Evolutionary conservation across 2,329 filamentous ascomycete genomes (phyloP).

Genomic region (Fusarium dimerum): DNA sequence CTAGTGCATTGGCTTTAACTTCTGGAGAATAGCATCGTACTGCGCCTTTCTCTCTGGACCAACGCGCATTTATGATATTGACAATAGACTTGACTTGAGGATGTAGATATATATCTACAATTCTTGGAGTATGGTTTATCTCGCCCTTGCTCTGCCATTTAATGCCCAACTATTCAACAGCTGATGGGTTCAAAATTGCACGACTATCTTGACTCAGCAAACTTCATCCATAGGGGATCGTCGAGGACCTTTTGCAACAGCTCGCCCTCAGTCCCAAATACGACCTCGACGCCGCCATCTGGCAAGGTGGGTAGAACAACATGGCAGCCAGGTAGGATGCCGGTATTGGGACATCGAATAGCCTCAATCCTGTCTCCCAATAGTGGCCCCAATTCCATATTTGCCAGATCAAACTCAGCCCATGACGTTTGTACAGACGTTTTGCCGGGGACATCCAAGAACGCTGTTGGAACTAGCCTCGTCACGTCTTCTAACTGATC

Average conservation of each 20-base stretch:
- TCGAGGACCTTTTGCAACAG: slow-evolving; percentile 5
- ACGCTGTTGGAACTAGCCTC: slow-evolving; percentile 9
- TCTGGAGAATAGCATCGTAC: too few relatives aligned
- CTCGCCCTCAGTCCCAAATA: slow-evolving; percentile 8
- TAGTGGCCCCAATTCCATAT: slow-evolving; percentile 7
- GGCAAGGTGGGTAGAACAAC: slow-evolving; percentile 7
- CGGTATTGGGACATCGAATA: slow-evolving; percentile 8
- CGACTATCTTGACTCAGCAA: slow-evolving; percentile 5
- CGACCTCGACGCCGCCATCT: slow-evolving; percentile 12
- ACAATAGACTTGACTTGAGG: too few relatives aligned
- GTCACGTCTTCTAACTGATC: slow-evolving; percentile 8
- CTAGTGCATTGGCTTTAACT: too few relatives aligned
- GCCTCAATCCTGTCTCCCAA: slow-evolving; percentile 11
- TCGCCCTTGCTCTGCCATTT: too few relatives aligned
- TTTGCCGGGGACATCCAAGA: slow-evolving; percentile 10
- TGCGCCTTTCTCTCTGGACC: too few relatives aligned
- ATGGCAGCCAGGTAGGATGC: slow-evolving; percentile 9
- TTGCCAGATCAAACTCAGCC: slow-evolving; percentile 7
- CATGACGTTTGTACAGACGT: slow-evolving; percentile 13
- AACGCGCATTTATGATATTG: too few relatives aligned
- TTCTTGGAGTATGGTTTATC: too few relatives aligned
- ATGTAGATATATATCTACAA: too few relatives aligned
- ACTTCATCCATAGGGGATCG: slow-evolving; percentile 12
- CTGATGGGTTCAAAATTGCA: too few relatives aligned
- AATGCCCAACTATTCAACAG: too few relatives aligned